A percentile compares a stretch with the other conserved stretches of the same genome.
phyloP scores from a whole-genome alignment of 345 rosid species.

The Litchi chinensis region DNA sequence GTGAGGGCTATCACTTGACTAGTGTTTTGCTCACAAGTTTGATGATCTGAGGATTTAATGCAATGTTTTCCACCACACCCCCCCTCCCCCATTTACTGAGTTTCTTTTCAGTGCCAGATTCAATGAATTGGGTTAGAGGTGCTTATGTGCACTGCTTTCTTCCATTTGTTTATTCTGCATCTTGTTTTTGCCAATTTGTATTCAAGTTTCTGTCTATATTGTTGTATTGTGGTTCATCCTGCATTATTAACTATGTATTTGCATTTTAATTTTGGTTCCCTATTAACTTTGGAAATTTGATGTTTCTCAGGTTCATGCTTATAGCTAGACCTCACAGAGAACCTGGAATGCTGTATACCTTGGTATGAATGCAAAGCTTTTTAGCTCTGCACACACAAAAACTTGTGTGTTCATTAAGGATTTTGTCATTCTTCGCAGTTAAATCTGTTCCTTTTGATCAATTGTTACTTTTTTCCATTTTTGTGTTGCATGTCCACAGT shows the following conservation, averaged over 20 bases:
- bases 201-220: not conserved
- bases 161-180: not conserved
- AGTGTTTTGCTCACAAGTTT: not conserved
- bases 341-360: constrained; percentile 82
- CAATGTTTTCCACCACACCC: no score
- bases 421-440: not conserved
- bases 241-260: not conserved
- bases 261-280: constrained; percentile 15
- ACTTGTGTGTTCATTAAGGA: not conserved
- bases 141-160: not conserved
- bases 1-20: not conserved
- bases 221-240: not conserved
- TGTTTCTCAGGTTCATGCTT: constrained; percentile 76
- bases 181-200: not conserved
- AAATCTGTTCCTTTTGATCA: not conserved
- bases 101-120: not conserved
- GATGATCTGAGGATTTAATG: not conserved
- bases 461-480: not conserved
- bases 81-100: not conserved
- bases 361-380: constrained; percentile 47
- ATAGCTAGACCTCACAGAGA: constrained; percentile 74
- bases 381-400: not conserved
- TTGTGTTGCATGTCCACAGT: not conserved
- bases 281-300: constrained; percentile 9
- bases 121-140: not conserved